Conservation (phyloP, 495 filamentous ascomycete genomes). For the Hypoxylon rickii region DNA sequence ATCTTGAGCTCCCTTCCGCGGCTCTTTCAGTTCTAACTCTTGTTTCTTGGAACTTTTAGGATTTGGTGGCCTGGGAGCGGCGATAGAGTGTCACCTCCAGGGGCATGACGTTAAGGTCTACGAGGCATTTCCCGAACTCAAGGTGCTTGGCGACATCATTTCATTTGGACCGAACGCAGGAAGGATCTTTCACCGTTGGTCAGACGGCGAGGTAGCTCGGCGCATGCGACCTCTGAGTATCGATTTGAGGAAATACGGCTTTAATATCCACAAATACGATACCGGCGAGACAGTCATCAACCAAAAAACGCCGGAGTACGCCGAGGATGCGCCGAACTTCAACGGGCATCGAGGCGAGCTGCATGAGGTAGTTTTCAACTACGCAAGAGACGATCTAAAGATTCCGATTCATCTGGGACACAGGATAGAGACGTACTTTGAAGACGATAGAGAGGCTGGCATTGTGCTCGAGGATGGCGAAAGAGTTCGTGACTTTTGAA, state of each 20-base stretch:
- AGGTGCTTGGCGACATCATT: slow-evolving; percentile 65
- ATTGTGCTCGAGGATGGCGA: slow-evolving; percentile 58
- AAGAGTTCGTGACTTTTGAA: slow-evolving; percentile 32
- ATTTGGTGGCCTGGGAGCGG: slow-evolving; percentile 63
- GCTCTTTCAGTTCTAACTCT: background rate
- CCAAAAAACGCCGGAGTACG: slow-evolving; percentile 49
- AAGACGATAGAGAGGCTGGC: slow-evolving; percentile 56
- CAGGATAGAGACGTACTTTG: slow-evolving; percentile 59
- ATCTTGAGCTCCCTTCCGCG: background rate
- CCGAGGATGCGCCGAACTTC: slow-evolving; percentile 59
- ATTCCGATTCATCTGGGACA: slow-evolving; percentile 62
- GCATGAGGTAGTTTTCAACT: slow-evolving; percentile 62
- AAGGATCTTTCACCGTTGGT: slow-evolving; percentile 60
- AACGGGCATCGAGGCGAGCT: slow-evolving; percentile 66
- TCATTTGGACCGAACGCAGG: slow-evolving; percentile 66
- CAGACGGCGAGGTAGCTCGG: slow-evolving; percentile 49
- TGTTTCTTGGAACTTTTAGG: slow-evolving; percentile 34
- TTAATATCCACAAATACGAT: slow-evolving; percentile 64
- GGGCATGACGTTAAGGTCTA: slow-evolving; percentile 64
- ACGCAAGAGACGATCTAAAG: slow-evolving; percentile 57
- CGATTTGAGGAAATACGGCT: slow-evolving; percentile 56
- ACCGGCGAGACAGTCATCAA: slow-evolving; percentile 65
- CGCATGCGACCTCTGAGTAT: slow-evolving; percentile 57
- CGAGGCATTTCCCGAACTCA: slow-evolving; percentile 62
- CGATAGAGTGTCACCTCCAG: slow-evolving; percentile 66